Evolutionary conservation across 78 protist genomes (phyloP), one percentile per base, ranked within the genome.

Genomic region (Cavenderia fasciculata): DNA sequence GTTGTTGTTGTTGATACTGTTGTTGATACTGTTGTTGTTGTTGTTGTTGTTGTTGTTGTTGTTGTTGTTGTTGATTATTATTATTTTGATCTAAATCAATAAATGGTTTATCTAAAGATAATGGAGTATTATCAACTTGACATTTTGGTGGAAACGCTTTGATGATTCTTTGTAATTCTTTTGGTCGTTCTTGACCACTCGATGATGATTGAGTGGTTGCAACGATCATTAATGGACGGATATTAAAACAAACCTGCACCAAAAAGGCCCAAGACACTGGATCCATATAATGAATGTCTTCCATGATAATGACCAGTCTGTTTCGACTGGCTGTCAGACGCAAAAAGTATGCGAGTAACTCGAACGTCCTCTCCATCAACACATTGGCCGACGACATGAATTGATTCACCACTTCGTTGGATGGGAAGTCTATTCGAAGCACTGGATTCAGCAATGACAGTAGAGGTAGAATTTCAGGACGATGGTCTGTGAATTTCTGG

Each of bases 221-320:
- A n/a, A 77, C 34, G 12, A 77, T 77, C 87, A 77, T 77, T 10
- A 77, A 18, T 16, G 87, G 87, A 18, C 69, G n/a, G 2, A 77
- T 21, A 1, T 57, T 29, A 36, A 46, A 59, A 16, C 57, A 61
- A n/a, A 77, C 34, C 4, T 77, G 59, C 31, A 77, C 2, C 4
- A 77, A 27, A 31, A 77, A 63, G 25, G 47, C 23, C 74, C 71
- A 62, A 38, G 87, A 77, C 0, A 77, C 34, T 36, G 29, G 36
- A 63, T 77, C 87, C 87, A 77, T 77, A 36, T 77, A 46, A n/a
- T 77, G 87, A 34, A 77, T 62, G 25, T 77, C 87, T 23, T 77
- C 87, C 11, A 77, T 23, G 16, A 77, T 77, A 33, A 77, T 62
- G 5, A 77, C 74, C 4, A 63, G 14, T 25, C 74, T 31, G 12